A percentile compares a stretch with the other conserved stretches of the same genome.
These are phyloP conservation scores for Kodamaea plutei DNA, from an alignment of 1,139 yeast species.

Conservation along the genomic window DNA sequence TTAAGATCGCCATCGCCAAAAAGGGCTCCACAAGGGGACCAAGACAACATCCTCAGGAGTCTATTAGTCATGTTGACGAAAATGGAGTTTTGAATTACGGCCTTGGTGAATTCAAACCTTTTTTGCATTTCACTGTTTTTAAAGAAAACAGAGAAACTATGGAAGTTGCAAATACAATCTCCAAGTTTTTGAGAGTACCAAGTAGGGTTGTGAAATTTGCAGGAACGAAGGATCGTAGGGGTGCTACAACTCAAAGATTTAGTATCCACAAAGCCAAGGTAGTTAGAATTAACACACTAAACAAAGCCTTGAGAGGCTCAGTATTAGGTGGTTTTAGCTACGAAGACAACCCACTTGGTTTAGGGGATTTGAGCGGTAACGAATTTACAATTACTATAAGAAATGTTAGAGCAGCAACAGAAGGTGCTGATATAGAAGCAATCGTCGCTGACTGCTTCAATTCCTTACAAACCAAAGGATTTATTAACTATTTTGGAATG, in stretches of 20 bases:
- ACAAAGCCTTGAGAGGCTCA: constrained; percentile 69
- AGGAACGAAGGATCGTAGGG: constrained; percentile 96
- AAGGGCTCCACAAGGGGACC: constrained; percentile 21
- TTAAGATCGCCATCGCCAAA: constrained; percentile 52
- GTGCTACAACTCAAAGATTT: constrained; percentile 85
- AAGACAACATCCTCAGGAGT: constrained; percentile 36
- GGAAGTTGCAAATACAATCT: constrained; percentile 80
- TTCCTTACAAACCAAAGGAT: constrained; percentile 65
- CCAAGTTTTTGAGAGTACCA: constrained; percentile 71
- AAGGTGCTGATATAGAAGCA: constrained; percentile 28
- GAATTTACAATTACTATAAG: constrained; percentile 82
- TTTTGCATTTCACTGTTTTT: constrained; percentile 74
- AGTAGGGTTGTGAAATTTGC: constrained; percentile 72
- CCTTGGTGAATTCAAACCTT: constrained; percentile 65
- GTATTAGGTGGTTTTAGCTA: constrained; percentile 76
- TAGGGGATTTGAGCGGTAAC: constrained; percentile 86
- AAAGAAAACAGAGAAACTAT: constrained; percentile 96
- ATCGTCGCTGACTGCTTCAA: constrained; percentile 50
- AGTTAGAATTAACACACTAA: constrained; percentile 74
- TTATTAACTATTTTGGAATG: constrained; percentile 92
- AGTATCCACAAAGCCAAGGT: constrained; percentile 69
- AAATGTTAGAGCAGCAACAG: constrained; percentile 46
- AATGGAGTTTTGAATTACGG: constrained; percentile 50
- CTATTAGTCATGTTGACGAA: constrained; percentile 48
- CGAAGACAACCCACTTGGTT: constrained; percentile 54